Conservation (phyloP, 2,329 filamentous ascomycete genomes). For the Cladophialophora carrionii region DNA sequence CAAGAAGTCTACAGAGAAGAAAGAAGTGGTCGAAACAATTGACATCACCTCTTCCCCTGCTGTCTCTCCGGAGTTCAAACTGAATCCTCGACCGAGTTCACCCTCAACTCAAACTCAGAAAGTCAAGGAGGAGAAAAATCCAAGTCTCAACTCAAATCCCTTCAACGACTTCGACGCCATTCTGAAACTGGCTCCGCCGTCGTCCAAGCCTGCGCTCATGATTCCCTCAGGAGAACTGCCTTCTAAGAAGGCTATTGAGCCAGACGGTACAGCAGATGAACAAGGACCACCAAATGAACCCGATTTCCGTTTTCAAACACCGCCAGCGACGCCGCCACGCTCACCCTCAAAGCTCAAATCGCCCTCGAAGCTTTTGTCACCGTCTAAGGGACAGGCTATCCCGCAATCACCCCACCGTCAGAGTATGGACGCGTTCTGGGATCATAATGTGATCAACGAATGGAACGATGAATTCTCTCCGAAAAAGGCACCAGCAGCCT, state of each 20-base stretch:
- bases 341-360: constrained; percentile 36
- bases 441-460: constrained; percentile 54
- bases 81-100: not conserved
- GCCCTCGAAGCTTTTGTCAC: constrained; percentile 48
- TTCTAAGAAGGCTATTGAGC: not conserved
- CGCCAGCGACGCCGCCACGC: constrained; percentile 43
- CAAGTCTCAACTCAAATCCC: constrained; percentile 10
- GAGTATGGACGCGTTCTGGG: constrained; percentile 60
- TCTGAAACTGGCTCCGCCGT: constrained; percentile 24
- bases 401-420: constrained; percentile 56
- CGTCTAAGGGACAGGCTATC: constrained; percentile 52
- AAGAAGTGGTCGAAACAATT: constrained; percentile 33
- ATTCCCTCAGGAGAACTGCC: constrained; percentile 21
- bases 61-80: constrained; percentile 9
- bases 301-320: constrained; percentile 18
- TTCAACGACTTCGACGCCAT: constrained; percentile 25
- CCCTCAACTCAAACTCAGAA: constrained; percentile 13
- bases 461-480: constrained; percentile 61
- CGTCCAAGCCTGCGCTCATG: constrained; percentile 16
- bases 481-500: constrained; percentile 45
- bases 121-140: not conserved
- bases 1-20: constrained; percentile 30
- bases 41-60: constrained; percentile 35
- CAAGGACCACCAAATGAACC: not conserved
- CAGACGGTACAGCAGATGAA: not conserved